A percentile compares a stretch with the other conserved stretches of the same genome.
Conservation (phyloP, 1,139 yeast genomes). For the Candida pseudocylindracea region DNA sequence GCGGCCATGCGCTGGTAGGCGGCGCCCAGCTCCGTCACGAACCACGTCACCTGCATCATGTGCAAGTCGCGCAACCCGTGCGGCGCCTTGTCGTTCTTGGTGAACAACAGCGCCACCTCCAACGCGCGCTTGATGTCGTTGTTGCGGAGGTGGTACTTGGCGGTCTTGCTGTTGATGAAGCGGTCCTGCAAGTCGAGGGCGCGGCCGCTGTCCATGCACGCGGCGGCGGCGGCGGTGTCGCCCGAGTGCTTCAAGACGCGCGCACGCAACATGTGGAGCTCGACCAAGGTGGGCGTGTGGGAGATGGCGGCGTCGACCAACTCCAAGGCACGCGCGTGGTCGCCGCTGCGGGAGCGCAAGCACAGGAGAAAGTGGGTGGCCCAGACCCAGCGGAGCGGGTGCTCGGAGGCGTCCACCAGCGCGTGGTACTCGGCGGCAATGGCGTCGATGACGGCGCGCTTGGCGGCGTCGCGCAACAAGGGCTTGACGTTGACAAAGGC, state of each 20-base stretch:
- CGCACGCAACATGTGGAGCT: conserved; percentile 61
- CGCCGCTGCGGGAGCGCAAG: conserved; percentile 7
- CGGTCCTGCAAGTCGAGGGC: conserved; percentile 71
- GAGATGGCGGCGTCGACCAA: conserved; percentile 40
- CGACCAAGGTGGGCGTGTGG: conserved; percentile 71
- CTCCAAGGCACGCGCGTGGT: conserved; percentile 16
- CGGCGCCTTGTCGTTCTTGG: conserved; percentile 54
- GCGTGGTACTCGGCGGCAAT: conserved; percentile 27
- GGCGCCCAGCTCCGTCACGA: conserved; percentile 67
- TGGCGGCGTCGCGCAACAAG: conserved; percentile 31
- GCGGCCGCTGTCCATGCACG: conserved; percentile 49
- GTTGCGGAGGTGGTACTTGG: conserved; percentile 71
- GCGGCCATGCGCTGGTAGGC: conserved; percentile 24
- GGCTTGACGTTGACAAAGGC: conserved; percentile 74
- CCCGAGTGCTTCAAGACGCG: conserved; percentile 59
- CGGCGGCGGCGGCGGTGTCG: conserved; percentile 35
- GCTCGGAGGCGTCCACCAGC: conserved; percentile 7
- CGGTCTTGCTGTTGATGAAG: conserved; percentile 73
- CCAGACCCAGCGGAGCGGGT: conserved; percentile 48
- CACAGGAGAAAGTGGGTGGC: conserved; percentile 55
- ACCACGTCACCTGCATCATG: conserved; percentile 85
- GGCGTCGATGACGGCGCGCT: conserved; percentile 24
- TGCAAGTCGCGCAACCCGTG: conserved; percentile 80
- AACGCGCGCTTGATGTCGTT: conserved; percentile 58
- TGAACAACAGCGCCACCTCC: conserved; percentile 53